Evolutionary conservation across 2,329 filamentous ascomycete species (phyloP), one percentile per base, ranked within the genome.

Genomic region (Fusarium bulbicola): DNA sequence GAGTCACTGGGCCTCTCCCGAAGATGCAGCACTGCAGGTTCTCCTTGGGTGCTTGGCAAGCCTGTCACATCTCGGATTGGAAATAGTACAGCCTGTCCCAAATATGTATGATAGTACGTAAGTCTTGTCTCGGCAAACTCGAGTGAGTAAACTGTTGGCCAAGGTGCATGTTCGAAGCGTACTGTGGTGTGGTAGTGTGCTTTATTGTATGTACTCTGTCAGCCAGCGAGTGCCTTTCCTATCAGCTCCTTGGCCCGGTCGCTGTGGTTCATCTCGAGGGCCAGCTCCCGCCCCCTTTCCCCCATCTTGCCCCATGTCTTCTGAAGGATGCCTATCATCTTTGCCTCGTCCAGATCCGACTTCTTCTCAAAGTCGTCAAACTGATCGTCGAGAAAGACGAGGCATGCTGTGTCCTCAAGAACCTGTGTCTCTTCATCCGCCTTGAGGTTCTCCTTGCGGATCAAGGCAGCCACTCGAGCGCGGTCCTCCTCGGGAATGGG

Each of bases 341-440:
- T 97, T 57, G 90, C 91, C 82, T 95, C 93, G 78, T 94, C 92
- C 21, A 87, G 80, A 60, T 91, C 87, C 34, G 89, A 87, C 79
- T 87, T 86, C 74, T 81, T 86, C 85, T 94, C 92, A 82, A 96
- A 97, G 57, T 88, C 89, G 77, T 95, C 94, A 72, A 97, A 92
- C 79, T 96, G 93, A 79, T 95, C 93, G 79, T 96, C 94, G 73
- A 97, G 83, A 80, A 97, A 97, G 34, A 97, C 94, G 62, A 97
- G 83, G 79, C 94, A 97, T 7, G 94, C 94, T 50, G 94, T 92
- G 82, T 97, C 94, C 84, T 97, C 94, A 70, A 97, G 85, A 12
- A 89, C 86, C 84, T 95, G 92, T 61, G 92, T 91, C 80, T 94
- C 92, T 21, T 80, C 77, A 71, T 86, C 83, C 8, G 78, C 79